phyloP scores from a whole-genome alignment of 371 early-diverging fungal species.

The Rhizopus microsporus region DNA sequence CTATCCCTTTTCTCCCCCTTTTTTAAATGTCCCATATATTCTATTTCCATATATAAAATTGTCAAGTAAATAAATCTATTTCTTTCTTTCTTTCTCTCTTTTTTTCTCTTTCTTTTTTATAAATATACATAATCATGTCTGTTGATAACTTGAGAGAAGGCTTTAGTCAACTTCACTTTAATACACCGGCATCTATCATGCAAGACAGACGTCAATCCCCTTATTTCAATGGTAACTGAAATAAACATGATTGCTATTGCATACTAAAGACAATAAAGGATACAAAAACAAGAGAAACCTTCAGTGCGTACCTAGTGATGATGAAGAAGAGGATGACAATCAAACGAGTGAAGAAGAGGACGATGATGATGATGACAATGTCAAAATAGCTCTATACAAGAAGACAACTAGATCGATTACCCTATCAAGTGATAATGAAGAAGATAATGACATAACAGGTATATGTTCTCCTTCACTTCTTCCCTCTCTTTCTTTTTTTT shows the following conservation, averaged over 20 bases:
- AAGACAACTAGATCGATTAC: constrained; percentile 12
- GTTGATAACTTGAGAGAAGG: constrained; percentile 31
- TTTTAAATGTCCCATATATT: too few species aligned
- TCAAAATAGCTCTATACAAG: background rate
- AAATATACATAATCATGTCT: constrained; percentile 13
- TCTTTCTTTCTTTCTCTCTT: constrained; percentile 6
- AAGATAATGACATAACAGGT: constrained; percentile 7
- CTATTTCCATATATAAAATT: background rate
- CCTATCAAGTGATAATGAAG: constrained; percentile 46
- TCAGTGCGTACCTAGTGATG: constrained; percentile 47
- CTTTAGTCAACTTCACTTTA: constrained; percentile 31
- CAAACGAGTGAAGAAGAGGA: constrained; percentile 22
- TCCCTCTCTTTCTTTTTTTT: background rate
- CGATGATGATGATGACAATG: constrained; percentile 25
- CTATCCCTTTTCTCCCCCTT: too few species aligned
- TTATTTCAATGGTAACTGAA: constrained; percentile 6
- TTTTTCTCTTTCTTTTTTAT: constrained; percentile 12
- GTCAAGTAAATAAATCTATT: background rate
- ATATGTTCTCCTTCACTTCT: background rate
- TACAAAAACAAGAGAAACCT: constrained; percentile 31
- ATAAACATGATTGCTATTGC: background rate
- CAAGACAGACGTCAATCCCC: constrained; percentile 4
- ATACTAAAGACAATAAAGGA: background rate
- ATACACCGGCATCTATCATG: constrained; percentile 11
- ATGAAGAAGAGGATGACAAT: constrained; percentile 41